Base-by-base conservation (phyloP, 1,284 basidiomycete genomes). In the Rhodotorula sp. region DNA sequence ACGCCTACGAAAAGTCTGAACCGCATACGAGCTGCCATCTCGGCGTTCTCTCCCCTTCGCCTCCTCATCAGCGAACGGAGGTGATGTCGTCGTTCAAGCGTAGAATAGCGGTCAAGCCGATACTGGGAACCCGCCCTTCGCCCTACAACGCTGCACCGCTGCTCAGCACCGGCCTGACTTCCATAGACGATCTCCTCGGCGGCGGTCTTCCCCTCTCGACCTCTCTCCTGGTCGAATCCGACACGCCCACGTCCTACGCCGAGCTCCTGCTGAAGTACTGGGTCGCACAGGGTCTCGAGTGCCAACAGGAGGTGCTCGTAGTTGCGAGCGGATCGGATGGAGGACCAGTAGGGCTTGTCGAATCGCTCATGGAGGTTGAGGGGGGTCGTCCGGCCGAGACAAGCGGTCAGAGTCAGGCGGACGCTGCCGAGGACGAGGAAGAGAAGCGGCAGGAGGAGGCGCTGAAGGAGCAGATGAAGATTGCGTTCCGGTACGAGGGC, bases 121-220 rank as follows among this genome's bases (percentile, higher is more conserved):
- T 74, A n/a, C 59, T 68, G 4, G 77, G 77, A 48, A 74, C 76
- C 2, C 68, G 76, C 7, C 72, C 76, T 1, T 71, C 68, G 3
- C 71, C 77, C 4, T 78, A 75, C 65, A 73, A 72, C 58, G 65
- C 71, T 13, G 67, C 70, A 8, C 64, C 73, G 4, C 68, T 78
- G 24, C 86, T 90, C 27, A 94, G 93, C 0, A 92, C 91, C 6
- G 96, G 95, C 3, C 88, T 98, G 9, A 87, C 92, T 20, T 93
- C 94, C 8, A 84, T 99, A n/a, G 95, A 99, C 80, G 96, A 99
- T 79, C 86, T 98, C 67, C 86, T 98, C 46, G 93, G 92, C 67
- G 92, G 92, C 34, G 95, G 95, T 22, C 81, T 97, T n/a, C 92
- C 94, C 24, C 84, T 94, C 57, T 89, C 90, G 20, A 90, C 89